Evolutionary conservation across 116 monocot species (phyloP), one percentile per base, ranked within the genome.

Genomic region (Iris pallida): DNA sequence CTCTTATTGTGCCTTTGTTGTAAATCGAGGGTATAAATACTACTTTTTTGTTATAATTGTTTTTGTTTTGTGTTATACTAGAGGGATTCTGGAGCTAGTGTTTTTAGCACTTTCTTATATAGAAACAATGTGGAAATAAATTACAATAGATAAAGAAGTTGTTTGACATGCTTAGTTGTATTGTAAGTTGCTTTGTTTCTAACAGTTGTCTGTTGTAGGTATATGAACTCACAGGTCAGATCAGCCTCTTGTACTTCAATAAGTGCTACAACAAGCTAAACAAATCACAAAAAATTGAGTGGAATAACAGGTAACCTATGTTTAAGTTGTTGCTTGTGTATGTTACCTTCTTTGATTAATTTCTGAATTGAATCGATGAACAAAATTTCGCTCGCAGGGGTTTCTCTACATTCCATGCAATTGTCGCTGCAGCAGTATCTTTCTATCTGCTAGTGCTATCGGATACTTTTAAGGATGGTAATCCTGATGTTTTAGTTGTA

Each of bases 371-470:
- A 41, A 45, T 18, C 49, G n/a, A 19, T 61, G 9, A 42, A 69
- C 4, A 43, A 55, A 19, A 63, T 69, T 78, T 55, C 58, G 40
- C 53, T 51, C 79, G 63, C 80, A 95, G 95, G 72, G 85, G 91
- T 8, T 84, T 91, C 71, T 95, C 95, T 16, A 89, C 92, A 18
- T 85, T 91, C 53, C 95, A 95, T 86, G 85, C 92, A 56, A 65
- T 91, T 58, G 47, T 91, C 65, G 95, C 80, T 49, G 68, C 89
- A 30, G 68, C 75, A 20, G 64, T 89, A 71, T 91, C 95, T 12
- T 91, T 95, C 79, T 84, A 91, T 65, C 53, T 95, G 67, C 14
- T 91, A 52, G 73, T 85, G 42, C 0, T 91, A 49, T 95, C 95
- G 16, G 92, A 95, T 64, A 71, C 84, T 56, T 91, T 91, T 59